A percentile compares a stretch with the other conserved stretches of the same genome.
phyloP scores from a whole-genome alignment of 192 early-diverging fungal genomes.

The Coemansia erecta region DNA sequence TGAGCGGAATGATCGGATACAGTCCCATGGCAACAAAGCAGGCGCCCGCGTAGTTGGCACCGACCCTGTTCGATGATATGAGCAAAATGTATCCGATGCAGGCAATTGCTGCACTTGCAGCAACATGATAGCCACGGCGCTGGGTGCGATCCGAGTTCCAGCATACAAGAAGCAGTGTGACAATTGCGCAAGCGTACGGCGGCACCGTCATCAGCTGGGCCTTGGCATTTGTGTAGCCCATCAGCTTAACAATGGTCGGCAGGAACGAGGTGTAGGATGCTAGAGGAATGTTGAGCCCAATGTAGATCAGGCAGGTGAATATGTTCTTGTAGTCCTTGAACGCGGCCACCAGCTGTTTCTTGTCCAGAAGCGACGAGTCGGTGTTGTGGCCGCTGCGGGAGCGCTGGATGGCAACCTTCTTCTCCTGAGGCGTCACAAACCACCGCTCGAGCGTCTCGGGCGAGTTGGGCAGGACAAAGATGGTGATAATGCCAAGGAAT shows the following conservation, averaged over 20 bases:
- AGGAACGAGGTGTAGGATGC: constrained; percentile 68
- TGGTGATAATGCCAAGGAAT: constrained; percentile 55
- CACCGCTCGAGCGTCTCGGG: constrained; percentile 49
- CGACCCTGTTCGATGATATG: constrained; percentile 25
- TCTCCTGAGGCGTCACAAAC: constrained; percentile 56
- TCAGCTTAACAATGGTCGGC: constrained; percentile 66
- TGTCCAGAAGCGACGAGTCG: constrained; percentile 29
- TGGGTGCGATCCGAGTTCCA: constrained; percentile 53
- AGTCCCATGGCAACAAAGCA: constrained; percentile 51
- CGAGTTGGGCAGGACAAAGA: constrained; percentile 56
- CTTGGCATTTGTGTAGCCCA: constrained; percentile 57
- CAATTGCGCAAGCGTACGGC: constrained; percentile 49
- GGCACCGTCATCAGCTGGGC: constrained; percentile 58
- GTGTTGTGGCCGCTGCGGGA: constrained; percentile 46
- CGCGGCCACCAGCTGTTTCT: constrained; percentile 49
- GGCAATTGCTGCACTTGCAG: constrained; percentile 26
- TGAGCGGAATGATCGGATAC: constrained; percentile 58
- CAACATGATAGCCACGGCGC: constrained; percentile 49
- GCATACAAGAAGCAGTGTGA: constrained; percentile 38
- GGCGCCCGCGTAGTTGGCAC: constrained; percentile 48
- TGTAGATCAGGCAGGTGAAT: constrained; percentile 60
- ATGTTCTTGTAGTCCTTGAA: constrained; percentile 56
- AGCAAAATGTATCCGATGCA: constrained; percentile 48
- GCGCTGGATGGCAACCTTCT: constrained; percentile 54
- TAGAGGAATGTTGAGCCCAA: constrained; percentile 62